These are phyloP conservation scores for Nothomitra cinnamomea DNA, from an alignment of 2,329 filamentous ascomycete genomes.

Conservation along the genomic window DNA sequence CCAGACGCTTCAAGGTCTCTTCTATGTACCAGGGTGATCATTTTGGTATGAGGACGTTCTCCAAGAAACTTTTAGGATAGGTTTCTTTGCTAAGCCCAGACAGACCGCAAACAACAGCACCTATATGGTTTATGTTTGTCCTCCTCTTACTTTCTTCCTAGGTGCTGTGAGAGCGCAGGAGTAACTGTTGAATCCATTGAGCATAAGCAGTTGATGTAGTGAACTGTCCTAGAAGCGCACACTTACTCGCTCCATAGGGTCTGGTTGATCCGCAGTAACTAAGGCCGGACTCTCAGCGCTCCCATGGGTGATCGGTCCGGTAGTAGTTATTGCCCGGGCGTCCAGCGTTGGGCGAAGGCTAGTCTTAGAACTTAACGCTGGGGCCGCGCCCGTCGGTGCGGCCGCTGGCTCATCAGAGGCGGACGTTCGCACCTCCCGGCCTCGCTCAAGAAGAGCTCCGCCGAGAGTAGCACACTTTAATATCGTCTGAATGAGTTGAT, in stretches of 20 bases:
- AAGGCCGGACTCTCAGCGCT: constrained; percentile 46
- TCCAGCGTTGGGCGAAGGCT: constrained; percentile 34
- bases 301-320: constrained; percentile 38
- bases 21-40: neutral
- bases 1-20: neutral
- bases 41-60: neutral
- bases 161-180: constrained; percentile 32
- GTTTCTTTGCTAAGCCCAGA: neutral
- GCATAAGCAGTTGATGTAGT: constrained; percentile 3
- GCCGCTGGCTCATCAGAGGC: constrained; percentile 9
- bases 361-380: constrained; percentile 3
- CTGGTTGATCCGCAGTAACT: constrained; percentile 40
- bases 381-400: constrained; percentile 7
- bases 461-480: constrained; percentile 90
- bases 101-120: too few species aligned
- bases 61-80: neutral
- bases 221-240: constrained; percentile 3
- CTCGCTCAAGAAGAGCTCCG: constrained; percentile 57
- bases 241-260: constrained; percentile 41
- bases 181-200: constrained; percentile 18
- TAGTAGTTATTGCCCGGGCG: constrained; percentile 47
- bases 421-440: constrained; percentile 37
- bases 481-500: constrained; percentile 94
- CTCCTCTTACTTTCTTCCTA: constrained; percentile 10
- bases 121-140: neutral